Evolutionary conservation across 176 grass and related monocot species (phyloP).

Genomic region (Tuctoria greenei): DNA sequence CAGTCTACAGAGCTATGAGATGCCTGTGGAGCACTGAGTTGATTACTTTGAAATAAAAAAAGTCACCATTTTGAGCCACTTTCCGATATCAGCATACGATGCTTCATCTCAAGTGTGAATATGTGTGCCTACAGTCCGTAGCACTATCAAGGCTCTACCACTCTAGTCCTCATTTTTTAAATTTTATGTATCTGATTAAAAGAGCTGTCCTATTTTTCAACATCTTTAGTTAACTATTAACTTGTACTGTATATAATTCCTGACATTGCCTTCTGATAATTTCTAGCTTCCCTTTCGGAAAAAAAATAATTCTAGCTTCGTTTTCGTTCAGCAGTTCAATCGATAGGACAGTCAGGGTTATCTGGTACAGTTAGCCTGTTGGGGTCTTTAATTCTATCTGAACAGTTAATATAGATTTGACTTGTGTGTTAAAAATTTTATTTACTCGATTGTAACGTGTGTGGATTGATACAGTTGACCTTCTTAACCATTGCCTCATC

Average conservation of each 20-base stretch:
- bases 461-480: neutral
- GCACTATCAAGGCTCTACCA: constrained; percentile 8
- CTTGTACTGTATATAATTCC: constrained; percentile 6
- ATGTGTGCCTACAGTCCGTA: constrained; percentile 5
- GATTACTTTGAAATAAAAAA: constrained; percentile 28
- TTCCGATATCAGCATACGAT: constrained; percentile 35
- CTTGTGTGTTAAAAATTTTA: neutral
- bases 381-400: neutral
- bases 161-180: neutral
- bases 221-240: constrained; percentile 15
- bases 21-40: constrained; percentile 17
- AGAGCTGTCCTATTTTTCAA: constrained; percentile 33
- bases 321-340: constrained; percentile 15
- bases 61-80: neutral
- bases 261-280: constrained; percentile 36
- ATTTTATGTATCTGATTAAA: constrained; percentile 12
- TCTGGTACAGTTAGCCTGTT: constrained; percentile 5
- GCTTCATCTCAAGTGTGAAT: constrained; percentile 22
- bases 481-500: constrained; percentile 6
- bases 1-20: constrained; percentile 18
- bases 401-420: constrained; percentile 7
- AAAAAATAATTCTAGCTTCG: too few relatives aligned
- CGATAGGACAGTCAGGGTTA: constrained; percentile 18
- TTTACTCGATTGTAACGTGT: constrained; percentile 1
- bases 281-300: too few relatives aligned